Evolutionary conservation across 306 rosid genomes (phyloP).

Genomic region (Vigna trinervia): DNA sequence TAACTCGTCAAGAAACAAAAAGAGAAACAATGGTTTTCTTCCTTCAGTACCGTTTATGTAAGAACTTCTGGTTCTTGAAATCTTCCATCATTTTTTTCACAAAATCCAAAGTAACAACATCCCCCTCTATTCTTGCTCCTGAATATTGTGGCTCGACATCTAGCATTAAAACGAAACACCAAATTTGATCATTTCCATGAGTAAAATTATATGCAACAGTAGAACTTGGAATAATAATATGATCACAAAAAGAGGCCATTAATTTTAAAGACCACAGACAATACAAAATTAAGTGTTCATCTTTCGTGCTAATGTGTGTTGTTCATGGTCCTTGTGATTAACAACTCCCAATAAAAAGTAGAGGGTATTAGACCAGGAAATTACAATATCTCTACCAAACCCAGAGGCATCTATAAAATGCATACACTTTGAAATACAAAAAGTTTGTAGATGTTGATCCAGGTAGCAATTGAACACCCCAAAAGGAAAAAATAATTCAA

Average conservation of each 20-base stretch:
- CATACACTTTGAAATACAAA: constrained; percentile 16
- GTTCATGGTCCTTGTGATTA: not conserved
- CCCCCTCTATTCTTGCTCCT: constrained; percentile 96
- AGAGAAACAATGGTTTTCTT: constrained; percentile 19
- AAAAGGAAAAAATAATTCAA: constrained; percentile 10
- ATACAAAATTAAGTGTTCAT: constrained; percentile 20
- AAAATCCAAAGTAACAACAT: constrained; percentile 85
- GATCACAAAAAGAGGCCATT: not conserved
- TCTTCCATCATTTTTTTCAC: constrained; percentile 97
- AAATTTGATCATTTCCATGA: constrained; percentile 43
- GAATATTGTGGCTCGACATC: constrained; percentile 94
- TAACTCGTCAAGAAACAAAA: constrained; percentile 35
- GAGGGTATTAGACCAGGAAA: constrained; percentile 10
- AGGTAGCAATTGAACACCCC: constrained; percentile 19
- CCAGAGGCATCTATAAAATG: constrained; percentile 21
- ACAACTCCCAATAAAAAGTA: constrained; percentile 10
- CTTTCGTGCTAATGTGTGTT: not conserved
- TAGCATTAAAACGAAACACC: constrained; percentile 53
- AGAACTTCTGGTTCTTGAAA: constrained; percentile 85
- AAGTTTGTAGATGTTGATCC: constrained; percentile 39
- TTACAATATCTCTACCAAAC: constrained; percentile 8
- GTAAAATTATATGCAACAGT: constrained; percentile 32
- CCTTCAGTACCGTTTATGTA: constrained; percentile 83
- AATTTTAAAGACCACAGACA: constrained; percentile 1
- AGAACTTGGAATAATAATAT: constrained; percentile 6